Evolutionary conservation across 1,284 basidiomycete species (phyloP), one percentile per base, ranked within the genome.

Genomic region (Anthracocystis setariae): DNA sequence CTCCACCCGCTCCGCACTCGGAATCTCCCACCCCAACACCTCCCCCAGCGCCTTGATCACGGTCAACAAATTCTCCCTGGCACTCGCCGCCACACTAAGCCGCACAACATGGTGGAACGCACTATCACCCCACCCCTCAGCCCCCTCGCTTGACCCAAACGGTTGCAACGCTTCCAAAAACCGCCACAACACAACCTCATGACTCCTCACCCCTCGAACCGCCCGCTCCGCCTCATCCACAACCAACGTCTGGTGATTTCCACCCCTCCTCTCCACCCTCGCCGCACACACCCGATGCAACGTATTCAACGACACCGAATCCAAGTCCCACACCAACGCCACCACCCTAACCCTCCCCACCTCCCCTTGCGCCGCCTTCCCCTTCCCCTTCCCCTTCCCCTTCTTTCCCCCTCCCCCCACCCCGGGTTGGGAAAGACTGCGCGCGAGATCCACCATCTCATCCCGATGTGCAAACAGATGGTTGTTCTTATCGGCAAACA

Each of bases 161-260:
- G 89, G 87, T 71, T 94, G 88, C 1, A 87, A 85, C 3, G 86
- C 81, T 32, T 86, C 86, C 51, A 98, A 40, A 49, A 81, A 98
- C 82, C 86, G 86, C 88, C 90, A 90, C 24, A 98, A 85, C 10
- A 95, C 88, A 2, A 88, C 86, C 82, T 97, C 94, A 83, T 98
- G 92, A 18, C 49, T 63, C 13, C 58, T 52, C 9, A 65, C 29
- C 20, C 53, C 67, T 2, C 13, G 44, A 3, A 55, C 20, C 12
- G 45, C 38, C 9, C 17, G 37, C 8, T 13, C 18, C 5, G 39
- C 43, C 8, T 21, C 18, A 33, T 79, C 77, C 12, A 71, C 71
- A 0, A 71, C 49, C 3, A 82, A 58, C 17, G 68, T 77, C 50
- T 82, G 81, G 49, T 82, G 81, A 27, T 81, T 81, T 7, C 73